Base-by-base conservation (phyloP, 2,329 filamentous ascomycete genomes). In the Beauveria australis region DNA sequence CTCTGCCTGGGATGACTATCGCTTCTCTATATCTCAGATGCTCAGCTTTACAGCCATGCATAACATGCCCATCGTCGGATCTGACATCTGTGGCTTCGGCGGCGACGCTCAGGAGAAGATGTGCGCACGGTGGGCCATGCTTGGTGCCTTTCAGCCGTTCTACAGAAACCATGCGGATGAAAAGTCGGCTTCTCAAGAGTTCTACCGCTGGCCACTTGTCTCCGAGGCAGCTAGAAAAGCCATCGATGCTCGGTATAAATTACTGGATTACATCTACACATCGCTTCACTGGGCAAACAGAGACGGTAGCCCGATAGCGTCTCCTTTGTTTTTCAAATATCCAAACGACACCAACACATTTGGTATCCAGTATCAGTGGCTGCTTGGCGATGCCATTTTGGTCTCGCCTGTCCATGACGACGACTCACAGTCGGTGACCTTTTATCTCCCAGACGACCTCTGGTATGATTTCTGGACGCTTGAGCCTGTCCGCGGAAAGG, bases 251-350 rank as follows among this genome's bases (percentile, higher is more conserved):
- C 80, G 89, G 22, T 91, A 91, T 74, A 79, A 80, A 44, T 76
- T 91, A 12, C 76, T 92, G 16, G 88, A 91, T 68, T 91, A 91
- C 73, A 78, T 89, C 62, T 91, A 91, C 76, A 91, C 88, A 1
- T 82, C 82, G 0, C 76, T 90, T 64, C 77, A 87, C 69, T 72
- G 75, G 60, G 81, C 89, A 70, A 79, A 77, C 37, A 66, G 75
- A 28, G 79, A 78, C 16, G 89, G 89, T 30, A 80, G 78, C 2
- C 87, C 89, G 0, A 75, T 85, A 65, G 75, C 90, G 58, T 85
- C 84, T 67, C 88, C 89, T 0, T 71, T 90, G 60, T 90, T 88
- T 74, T 91, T 85, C 73, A 68, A 83, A 22, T 91, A 89, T 68
- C 88, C 77, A 4, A 22, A 67, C 16, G 78, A 80, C 61, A 47